Evolutionary conservation across 2,329 filamentous ascomycete genomes (phyloP), one percentile per base, ranked within the genome.

Genomic region (Claviceps purpurea): DNA sequence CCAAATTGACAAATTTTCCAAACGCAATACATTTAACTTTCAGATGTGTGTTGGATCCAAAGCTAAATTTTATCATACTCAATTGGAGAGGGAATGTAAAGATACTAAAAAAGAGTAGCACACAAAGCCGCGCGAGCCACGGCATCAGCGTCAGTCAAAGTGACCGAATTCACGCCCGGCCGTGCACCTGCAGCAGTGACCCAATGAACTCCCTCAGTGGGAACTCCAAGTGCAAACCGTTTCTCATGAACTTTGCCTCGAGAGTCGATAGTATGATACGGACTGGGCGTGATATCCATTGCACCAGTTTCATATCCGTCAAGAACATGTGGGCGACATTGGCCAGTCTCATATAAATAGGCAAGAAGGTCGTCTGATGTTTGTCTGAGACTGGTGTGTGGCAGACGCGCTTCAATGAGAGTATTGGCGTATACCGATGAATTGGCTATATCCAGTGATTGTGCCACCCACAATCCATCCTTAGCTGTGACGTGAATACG

Each of bases 141-240:
- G 3, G 49, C 52, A 42, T 53, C 52, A 5, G 52, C 49, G 20
- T 53, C 52, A 5, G 43, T 22, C 40, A 53, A 37, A 11, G 52
- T 53, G 13, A 53, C 52, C 4, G 52, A 53, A 37, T 53, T 53
- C 24, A 53, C 52, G 18, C 49, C 52, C 1, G 52, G 52, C 4
- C 52, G 43, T 2, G 52, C 52, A 10, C 52, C 52, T 4, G 52
- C 52, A 13, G 52, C 52, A 5, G 52, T 53, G 14, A 53, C 52
- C 52, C 52, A 53, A 16, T 53, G 52, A 6, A 53, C 52, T 10
- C 52, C 52, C 22, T 53, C 52, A 1, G 52, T 53, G 18, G 52
- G 52, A 20, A 53, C 40, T 4, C 52, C 52, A 5, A 53, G 34
- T 2, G 44, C 52, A 11, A 51, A 53, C 26, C 52, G 48, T n/a